These are phyloP conservation scores for Calvatia gigantea DNA, from an alignment of 768 basidiomycete species.

Conservation along the genomic window DNA sequence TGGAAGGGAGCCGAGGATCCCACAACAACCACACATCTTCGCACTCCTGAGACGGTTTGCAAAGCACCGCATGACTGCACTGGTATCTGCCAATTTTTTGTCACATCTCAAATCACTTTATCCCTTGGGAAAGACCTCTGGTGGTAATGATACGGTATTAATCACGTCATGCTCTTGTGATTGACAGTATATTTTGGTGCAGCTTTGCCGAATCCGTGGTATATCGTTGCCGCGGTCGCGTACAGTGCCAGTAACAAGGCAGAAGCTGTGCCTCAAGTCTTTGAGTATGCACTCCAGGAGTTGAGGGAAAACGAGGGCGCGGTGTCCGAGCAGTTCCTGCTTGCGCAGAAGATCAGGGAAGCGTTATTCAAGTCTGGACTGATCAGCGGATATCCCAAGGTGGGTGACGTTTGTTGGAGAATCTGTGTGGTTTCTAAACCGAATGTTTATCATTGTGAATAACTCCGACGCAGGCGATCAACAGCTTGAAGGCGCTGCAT, in stretches of 20 bases:
- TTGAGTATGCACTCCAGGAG: constrained; percentile 45
- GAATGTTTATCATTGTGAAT: background rate
- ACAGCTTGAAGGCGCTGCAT: constrained; percentile 48
- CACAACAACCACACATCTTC: background rate
- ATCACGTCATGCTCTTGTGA: background rate
- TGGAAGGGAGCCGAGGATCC: constrained; percentile 1
- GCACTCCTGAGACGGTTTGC: background rate
- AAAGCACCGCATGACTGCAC: background rate
- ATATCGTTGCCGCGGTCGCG: constrained; percentile 51
- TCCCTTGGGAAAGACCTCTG: background rate
- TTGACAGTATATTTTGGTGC: background rate
- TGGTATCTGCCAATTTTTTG: constrained; percentile 16
- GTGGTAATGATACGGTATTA: background rate
- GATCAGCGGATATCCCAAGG: constrained; percentile 56
- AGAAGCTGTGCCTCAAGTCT: constrained; percentile 54
- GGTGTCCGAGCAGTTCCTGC: constrained; percentile 16
- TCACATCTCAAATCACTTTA: background rate
- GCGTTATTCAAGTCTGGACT: constrained; percentile 60
- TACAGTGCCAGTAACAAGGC: constrained; percentile 58
- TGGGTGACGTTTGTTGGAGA: constrained; percentile 20
- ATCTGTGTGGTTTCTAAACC: background rate
- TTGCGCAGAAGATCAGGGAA: constrained; percentile 58
- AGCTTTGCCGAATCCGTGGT: constrained; percentile 50
- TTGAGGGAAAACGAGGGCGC: constrained; percentile 25
- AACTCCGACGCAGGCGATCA: constrained; percentile 43